Conservation (phyloP, 2,329 filamentous ascomycete species). For the Ceratocystis huliohia region DNA sequence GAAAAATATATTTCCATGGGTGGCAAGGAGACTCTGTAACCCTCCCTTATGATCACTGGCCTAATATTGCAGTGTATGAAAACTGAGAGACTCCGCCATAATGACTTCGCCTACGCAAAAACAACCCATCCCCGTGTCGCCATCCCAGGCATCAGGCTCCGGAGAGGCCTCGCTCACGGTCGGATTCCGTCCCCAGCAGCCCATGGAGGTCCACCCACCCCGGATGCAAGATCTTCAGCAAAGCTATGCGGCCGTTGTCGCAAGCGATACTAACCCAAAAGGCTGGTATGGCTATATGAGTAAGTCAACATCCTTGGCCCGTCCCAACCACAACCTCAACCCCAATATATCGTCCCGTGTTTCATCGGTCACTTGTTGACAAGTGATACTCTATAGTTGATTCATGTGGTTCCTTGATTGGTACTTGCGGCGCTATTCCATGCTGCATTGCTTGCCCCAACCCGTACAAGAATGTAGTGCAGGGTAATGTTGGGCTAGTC, state of each 20-base stretch:
- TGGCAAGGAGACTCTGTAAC: not conserved
- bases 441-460: constrained; percentile 90
- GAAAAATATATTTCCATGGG: not conserved
- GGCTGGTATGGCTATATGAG: constrained; percentile 87
- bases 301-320: constrained; percentile 33
- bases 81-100: no score
- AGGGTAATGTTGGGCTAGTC: constrained; percentile 89
- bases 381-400: constrained; percentile 42
- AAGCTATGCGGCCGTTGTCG: constrained; percentile 56
- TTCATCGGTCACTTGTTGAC: not conserved
- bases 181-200: constrained; percentile 39
- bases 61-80: no score
- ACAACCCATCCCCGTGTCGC: not conserved
- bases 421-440: constrained; percentile 72
- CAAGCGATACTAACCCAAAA: constrained; percentile 55
- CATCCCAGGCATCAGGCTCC: not conserved
- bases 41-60: not conserved
- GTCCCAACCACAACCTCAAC: not conserved
- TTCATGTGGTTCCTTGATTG: constrained; percentile 58
- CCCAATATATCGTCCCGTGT: not conserved
- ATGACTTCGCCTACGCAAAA: not conserved
- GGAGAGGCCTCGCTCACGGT: constrained; percentile 17
- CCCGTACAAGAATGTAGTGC: constrained; percentile 81
- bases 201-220: constrained; percentile 67
- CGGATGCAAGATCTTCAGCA: constrained; percentile 73